phyloP scores from a whole-genome alignment of 768 basidiomycete species.

The Rubroboletus satanas region DNA sequence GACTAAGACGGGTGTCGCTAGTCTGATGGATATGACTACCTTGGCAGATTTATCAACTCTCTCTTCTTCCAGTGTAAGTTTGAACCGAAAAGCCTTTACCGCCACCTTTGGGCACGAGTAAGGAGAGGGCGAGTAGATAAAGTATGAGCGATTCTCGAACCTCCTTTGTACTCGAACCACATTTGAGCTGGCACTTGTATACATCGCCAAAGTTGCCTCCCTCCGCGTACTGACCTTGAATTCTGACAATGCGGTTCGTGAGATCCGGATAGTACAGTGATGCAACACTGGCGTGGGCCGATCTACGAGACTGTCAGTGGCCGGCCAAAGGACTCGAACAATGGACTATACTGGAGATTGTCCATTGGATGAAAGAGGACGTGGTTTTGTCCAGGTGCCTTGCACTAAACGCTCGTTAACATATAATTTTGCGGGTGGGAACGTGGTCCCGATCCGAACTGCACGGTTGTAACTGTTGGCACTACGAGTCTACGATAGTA shows the following conservation, averaged over 20 bases:
- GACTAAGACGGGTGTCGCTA: background rate
- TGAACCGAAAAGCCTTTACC: slow-evolving; percentile 18
- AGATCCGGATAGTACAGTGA: background rate
- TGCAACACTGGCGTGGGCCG: background rate
- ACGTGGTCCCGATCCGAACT: too few relatives aligned
- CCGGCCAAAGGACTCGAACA: background rate
- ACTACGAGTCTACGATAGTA: too few relatives aligned
- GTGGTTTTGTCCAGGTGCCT: too few relatives aligned
- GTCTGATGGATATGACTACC: background rate
- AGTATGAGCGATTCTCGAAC: background rate
- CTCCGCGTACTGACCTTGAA: background rate
- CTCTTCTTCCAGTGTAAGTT: slow-evolving; percentile 1
- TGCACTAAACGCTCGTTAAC: too few relatives aligned
- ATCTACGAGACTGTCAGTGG: background rate
- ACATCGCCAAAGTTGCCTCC: slow-evolving; percentile 11
- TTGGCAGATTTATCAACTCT: background rate
- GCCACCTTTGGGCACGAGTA: slow-evolving; percentile 9
- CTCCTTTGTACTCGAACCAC: background rate
- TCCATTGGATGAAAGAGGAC: background rate
- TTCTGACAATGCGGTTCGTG: background rate
- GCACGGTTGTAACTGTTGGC: too few relatives aligned
- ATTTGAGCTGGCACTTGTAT: slow-evolving; percentile 6
- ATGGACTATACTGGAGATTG: background rate
- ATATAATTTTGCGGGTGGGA: too few relatives aligned
- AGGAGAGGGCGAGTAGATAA: background rate